Evolutionary conservation across 2,329 filamentous ascomycete species (phyloP).

Genomic region (Aureobasidium sp.): DNA sequence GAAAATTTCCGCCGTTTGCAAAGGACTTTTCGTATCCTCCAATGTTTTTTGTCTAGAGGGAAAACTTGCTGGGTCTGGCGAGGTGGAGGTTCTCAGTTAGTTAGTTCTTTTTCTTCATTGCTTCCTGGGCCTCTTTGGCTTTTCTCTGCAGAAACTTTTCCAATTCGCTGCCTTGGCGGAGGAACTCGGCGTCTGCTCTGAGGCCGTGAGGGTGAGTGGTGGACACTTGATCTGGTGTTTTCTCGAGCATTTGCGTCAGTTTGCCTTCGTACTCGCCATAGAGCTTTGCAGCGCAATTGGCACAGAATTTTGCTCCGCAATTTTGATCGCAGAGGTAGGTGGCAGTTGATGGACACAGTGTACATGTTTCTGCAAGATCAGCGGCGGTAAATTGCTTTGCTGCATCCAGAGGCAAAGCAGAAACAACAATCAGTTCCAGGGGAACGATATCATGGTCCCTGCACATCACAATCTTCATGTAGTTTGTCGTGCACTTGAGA

Average conservation of each 20-base stretch:
- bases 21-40: no score
- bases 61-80: no score
- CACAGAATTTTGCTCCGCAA: slow-evolving; percentile 29
- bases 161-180: slow-evolving; percentile 26
- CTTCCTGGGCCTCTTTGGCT: neutral
- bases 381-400: neutral
- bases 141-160: slow-evolving; percentile 22
- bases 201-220: slow-evolving; percentile 20
- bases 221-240: slow-evolving; percentile 15
- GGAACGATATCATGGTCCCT: slow-evolving; percentile 19
- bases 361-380: slow-evolving; percentile 28
- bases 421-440: neutral
- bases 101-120: no score
- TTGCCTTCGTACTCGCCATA: slow-evolving; percentile 18
- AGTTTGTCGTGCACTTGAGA: slow-evolving; percentile 27
- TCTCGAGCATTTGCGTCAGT: slow-evolving; percentile 21
- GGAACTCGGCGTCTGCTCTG: slow-evolving; percentile 28
- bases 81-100: no score
- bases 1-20: no score
- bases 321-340: slow-evolving; percentile 28
- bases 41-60: no score
- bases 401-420: neutral
- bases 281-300: slow-evolving; percentile 21
- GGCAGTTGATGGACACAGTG: slow-evolving; percentile 34
- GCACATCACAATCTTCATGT: slow-evolving; percentile 31